Conservation (phyloP, 2,329 filamentous ascomycete genomes). For the Pseudogymnoascus sp. region DNA sequence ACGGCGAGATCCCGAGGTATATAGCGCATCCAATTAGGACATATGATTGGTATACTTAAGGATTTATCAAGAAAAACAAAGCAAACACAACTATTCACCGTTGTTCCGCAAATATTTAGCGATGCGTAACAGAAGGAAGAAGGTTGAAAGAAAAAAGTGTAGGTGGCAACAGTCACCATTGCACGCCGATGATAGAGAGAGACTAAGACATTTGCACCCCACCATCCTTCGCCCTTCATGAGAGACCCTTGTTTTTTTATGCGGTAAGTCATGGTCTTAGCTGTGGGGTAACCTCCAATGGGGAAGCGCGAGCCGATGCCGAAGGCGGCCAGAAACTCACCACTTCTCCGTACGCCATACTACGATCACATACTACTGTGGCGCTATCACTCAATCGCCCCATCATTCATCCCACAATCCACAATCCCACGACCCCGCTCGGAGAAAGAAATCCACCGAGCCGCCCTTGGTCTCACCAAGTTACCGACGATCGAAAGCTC, state of each 20-base stretch:
- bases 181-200: neutral
- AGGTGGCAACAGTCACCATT: neutral
- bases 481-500: neutral
- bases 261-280: neutral
- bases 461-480: neutral
- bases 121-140: neutral
- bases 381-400: constrained; percentile 4
- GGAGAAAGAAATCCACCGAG: neutral
- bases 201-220: neutral
- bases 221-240: neutral
- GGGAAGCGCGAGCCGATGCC: neutral
- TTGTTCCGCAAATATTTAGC: neutral
- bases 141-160: neutral
- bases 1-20: neutral
- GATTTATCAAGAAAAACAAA: neutral
- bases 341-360: neutral
- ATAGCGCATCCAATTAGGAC: neutral
- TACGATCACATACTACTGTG: neutral
- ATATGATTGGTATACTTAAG: neutral
- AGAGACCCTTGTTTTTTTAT: neutral
- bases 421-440: neutral
- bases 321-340: neutral
- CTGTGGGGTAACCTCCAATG: constrained; percentile 3
- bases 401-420: neutral
- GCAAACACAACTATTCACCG: neutral